Base-by-base conservation (phyloP, 768 basidiomycete species). In the Guyanaporus albipodus region DNA sequence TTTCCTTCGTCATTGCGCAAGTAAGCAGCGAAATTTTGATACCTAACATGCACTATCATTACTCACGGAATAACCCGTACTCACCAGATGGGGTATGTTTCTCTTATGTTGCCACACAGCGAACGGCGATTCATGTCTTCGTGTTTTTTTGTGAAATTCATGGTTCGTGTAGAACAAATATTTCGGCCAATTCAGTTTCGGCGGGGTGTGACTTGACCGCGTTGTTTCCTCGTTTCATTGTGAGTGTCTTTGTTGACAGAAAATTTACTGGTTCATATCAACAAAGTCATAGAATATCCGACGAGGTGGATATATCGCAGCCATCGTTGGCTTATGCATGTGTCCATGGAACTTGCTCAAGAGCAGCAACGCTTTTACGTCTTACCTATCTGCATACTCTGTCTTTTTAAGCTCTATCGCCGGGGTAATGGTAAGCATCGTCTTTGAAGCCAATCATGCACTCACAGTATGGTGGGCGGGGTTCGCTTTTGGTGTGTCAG, bases 121-220 rank as follows among this genome's bases (percentile, higher is more conserved):
- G 48, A 44, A 63, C 58, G 47, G 56, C 52, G 48, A 56, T 29
- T 50, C 44, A 55, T 44, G 36, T 14, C 36, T 11, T n/a, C n/a
- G n/a, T 26, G 21, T 38, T 45, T 39, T 31, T 24, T 46, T 48
- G 40, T 44, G 55, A 18, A 38, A 52, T 52, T 41, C 42, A 39
- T 17, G 44, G 44, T 38, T 28, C 26, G 38, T 29, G 43, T 18
- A 84, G 82, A 15, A 87, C 85, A 24, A 90, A 87, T 63, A 85
- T 87, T 57, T 84, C 86, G 9, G 88, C 87, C 24, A 91, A 91
- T 68, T 83, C 85, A 5, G 79, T 91, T 59, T 85, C 82, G 35
- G 87, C 89, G 4, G 87, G 90, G 12, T 89, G 87, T 58, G 88
- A 91, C 63, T 66, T 91, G 55, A 91, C 87, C 2, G 80, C 87